phyloP scores from a whole-genome alignment of 108 stramenopile species.

The Fragilaria crotonensis region DNA sequence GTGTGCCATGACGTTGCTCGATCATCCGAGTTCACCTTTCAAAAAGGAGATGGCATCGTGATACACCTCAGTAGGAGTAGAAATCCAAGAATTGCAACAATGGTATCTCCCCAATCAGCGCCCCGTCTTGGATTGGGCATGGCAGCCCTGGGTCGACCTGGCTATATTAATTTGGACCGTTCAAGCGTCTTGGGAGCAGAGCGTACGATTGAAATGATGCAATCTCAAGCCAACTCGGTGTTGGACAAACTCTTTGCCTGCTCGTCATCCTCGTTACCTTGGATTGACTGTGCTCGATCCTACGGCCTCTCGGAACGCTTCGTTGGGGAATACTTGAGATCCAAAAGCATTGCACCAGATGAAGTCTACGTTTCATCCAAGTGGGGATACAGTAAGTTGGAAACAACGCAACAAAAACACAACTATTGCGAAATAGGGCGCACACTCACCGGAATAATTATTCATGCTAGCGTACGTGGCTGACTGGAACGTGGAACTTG shows the following conservation, averaged over 20 bases:
- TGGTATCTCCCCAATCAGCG: too few species aligned
- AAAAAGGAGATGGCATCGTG: too few species aligned
- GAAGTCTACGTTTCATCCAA: slow-evolving; percentile 57
- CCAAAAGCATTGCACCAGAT: slow-evolving; percentile 17
- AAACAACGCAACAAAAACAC: background rate
- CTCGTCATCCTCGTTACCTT: slow-evolving; percentile 15
- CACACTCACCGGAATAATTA: background rate
- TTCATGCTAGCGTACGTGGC: slow-evolving; percentile 46
- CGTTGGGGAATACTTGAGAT: slow-evolving; percentile 62
- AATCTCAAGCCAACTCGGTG: slow-evolving; percentile 45
- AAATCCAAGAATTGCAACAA: too few species aligned
- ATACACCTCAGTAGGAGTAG: too few species aligned
- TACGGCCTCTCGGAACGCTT: slow-evolving; percentile 72
- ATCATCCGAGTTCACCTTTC: too few species aligned
- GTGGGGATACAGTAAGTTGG: slow-evolving; percentile 53
- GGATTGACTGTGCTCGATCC: slow-evolving; percentile 75
- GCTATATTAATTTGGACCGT: slow-evolving; percentile 69
- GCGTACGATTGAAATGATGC: slow-evolving; percentile 42
- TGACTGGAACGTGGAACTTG: slow-evolving; percentile 56
- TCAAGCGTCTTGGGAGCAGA: slow-evolving; percentile 20
- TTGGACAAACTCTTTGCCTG: slow-evolving; percentile 40
- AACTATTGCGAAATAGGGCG: background rate
- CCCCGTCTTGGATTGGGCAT: slow-evolving; percentile 65
- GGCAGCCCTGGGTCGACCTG: slow-evolving; percentile 75
- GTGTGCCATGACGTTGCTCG: too few species aligned